Conservation (phyloP, 2,329 filamentous ascomycete genomes). For the Harringtonia aguacate region DNA sequence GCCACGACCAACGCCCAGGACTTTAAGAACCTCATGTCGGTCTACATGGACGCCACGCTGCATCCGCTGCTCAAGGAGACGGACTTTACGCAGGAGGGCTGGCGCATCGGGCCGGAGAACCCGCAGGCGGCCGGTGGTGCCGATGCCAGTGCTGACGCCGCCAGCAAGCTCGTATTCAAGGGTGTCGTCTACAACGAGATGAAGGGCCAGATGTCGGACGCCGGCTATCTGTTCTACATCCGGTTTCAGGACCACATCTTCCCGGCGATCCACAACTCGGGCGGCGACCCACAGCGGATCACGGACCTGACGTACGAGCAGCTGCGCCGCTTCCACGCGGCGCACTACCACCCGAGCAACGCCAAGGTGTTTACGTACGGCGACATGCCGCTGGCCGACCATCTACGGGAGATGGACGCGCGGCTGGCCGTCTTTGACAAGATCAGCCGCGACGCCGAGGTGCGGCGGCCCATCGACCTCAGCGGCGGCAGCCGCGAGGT, state of each 20-base stretch:
- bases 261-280: slow-evolving; percentile 90
- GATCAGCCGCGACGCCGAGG: slow-evolving; percentile 53
- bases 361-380: slow-evolving; percentile 94
- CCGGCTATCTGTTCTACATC: slow-evolving; percentile 92
- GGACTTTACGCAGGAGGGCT: slow-evolving; percentile 94
- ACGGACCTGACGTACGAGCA: slow-evolving; percentile 91
- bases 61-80: slow-evolving; percentile 80
- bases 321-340: slow-evolving; percentile 74
- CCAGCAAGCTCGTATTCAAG: slow-evolving; percentile 76
- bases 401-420: slow-evolving; percentile 67
- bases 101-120: slow-evolving; percentile 91
- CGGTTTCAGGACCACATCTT: slow-evolving; percentile 91
- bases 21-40: slow-evolving; percentile 90
- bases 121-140: slow-evolving; percentile 44
- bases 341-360: slow-evolving; percentile 96
- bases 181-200: slow-evolving; percentile 99
- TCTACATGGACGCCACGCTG: slow-evolving; percentile 91
- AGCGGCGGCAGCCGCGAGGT: slow-evolving; percentile 48
- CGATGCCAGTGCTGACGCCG: no score
- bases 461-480: slow-evolving; percentile 68
- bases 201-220: slow-evolving; percentile 98
- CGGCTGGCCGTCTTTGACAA: slow-evolving; percentile 65
- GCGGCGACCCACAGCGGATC: slow-evolving; percentile 91
- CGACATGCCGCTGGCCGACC: slow-evolving; percentile 74
- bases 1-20: slow-evolving; percentile 93